phyloP scores from a whole-genome alignment of 2,329 filamentous ascomycete species.

The Cadophora gregata region DNA sequence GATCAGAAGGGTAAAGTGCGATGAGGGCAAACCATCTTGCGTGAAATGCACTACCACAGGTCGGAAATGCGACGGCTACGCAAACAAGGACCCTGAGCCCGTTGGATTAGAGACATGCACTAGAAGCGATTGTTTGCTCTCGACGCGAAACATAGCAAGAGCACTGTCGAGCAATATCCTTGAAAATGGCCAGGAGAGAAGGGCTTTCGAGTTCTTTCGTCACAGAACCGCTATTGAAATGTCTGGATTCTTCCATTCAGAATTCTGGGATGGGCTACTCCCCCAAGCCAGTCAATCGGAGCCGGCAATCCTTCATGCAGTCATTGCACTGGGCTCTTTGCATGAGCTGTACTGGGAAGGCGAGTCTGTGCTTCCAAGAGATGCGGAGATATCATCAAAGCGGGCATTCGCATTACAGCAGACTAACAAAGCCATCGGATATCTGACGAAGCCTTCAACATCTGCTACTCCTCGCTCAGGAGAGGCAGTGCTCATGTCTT shows the following conservation, averaged over 20 bases:
- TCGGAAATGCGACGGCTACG: constrained; percentile 32
- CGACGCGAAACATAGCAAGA: neutral
- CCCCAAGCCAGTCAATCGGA: constrained; percentile 62
- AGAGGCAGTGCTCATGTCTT: constrained; percentile 64
- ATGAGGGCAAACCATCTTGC: constrained; percentile 24
- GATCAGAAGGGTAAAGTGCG: constrained; percentile 32
- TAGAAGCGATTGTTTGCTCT: neutral
- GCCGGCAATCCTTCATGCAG: constrained; percentile 31
- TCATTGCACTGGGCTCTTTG: constrained; percentile 33
- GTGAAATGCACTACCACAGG: constrained; percentile 28
- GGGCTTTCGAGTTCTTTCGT: constrained; percentile 65
- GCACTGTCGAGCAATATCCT: neutral
- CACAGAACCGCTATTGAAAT: constrained; percentile 63
- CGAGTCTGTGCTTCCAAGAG: constrained; percentile 3
- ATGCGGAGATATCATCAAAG: constrained; percentile 1
- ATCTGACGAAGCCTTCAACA: constrained; percentile 52
- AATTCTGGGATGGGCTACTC: constrained; percentile 67
- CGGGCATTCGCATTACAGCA: constrained; percentile 48
- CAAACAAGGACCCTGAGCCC: neutral
- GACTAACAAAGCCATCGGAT: constrained; percentile 36
- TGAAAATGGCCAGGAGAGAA: constrained; percentile 13
- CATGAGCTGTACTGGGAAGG: constrained; percentile 30
- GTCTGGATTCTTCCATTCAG: constrained; percentile 67
- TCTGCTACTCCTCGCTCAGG: constrained; percentile 50
- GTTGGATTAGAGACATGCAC: neutral